phyloP scores from a whole-genome alignment of 2,329 filamentous ascomycete genomes.

The Colletotrichum sp. region DNA sequence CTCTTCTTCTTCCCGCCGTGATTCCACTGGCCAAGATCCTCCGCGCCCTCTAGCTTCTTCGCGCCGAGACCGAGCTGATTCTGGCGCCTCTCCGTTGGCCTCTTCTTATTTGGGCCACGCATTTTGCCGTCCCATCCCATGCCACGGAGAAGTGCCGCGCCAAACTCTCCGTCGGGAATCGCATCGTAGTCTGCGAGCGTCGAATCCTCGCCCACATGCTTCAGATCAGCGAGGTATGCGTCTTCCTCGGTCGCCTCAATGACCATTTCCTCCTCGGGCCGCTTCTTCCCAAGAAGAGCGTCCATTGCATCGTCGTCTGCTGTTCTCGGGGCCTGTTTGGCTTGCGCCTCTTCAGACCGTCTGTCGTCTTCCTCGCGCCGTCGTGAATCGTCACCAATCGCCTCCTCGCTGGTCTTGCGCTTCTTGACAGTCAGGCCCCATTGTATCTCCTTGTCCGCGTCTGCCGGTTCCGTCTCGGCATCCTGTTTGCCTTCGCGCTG shows the following conservation, averaged over 20 bases:
- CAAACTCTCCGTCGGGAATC: constrained; percentile 94
- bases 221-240: constrained; percentile 73
- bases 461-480: constrained; percentile 40
- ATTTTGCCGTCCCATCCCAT: constrained; percentile 91
- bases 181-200: constrained; percentile 85
- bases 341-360: not conserved
- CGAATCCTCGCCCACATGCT: constrained; percentile 74
- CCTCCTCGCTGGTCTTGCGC: constrained; percentile 62
- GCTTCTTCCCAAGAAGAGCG: constrained; percentile 65
- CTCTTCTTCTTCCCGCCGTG: constrained; percentile 61
- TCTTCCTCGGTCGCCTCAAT: constrained; percentile 68
- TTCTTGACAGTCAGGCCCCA: constrained; percentile 57
- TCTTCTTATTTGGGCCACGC: constrained; percentile 58
- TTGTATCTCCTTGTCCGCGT: constrained; percentile 59
- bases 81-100: constrained; percentile 73
- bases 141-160: constrained; percentile 84
- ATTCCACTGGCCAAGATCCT: constrained; percentile 83
- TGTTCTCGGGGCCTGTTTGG: constrained; percentile 1
- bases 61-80: constrained; percentile 89
- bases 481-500: constrained; percentile 37
- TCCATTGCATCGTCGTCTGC: constrained; percentile 63
- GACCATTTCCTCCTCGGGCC: constrained; percentile 50
- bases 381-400: constrained; percentile 24
- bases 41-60: constrained; percentile 74
- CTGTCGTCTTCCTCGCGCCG: not conserved